A percentile compares a stretch with the other conserved stretches of the same genome.
Evolutionary conservation across 306 rosid species (phyloP).

Genomic region (Nissolia schottii): DNA sequence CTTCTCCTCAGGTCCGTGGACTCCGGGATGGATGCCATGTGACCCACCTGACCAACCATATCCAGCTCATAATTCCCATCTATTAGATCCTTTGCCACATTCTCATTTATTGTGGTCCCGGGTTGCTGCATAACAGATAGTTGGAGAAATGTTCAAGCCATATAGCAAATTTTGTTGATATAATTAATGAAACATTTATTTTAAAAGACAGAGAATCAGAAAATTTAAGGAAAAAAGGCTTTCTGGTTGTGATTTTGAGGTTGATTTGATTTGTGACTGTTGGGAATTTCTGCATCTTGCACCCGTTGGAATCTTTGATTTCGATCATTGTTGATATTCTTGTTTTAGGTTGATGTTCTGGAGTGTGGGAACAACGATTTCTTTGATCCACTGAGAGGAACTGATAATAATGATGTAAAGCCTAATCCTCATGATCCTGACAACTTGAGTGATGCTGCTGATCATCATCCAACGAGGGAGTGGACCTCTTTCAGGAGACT

Average conservation of each 20-base stretch:
- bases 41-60: too few relatives aligned
- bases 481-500: constrained; percentile 82
- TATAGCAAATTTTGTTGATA: background rate
- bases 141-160: background rate
- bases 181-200: background rate
- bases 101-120: too few relatives aligned
- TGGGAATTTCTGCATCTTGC: background rate
- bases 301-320: constrained; percentile 13
- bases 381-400: constrained; percentile 77
- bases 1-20: too few relatives aligned
- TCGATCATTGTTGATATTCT: constrained; percentile 13
- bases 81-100: too few relatives aligned
- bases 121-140: too few relatives aligned
- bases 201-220: background rate
- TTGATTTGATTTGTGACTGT: background rate
- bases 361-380: constrained; percentile 43
- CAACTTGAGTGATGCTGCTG: constrained; percentile 28
- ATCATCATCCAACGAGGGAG: constrained; percentile 49
- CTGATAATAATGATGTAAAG: constrained; percentile 30
- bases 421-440: constrained; percentile 22
- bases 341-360: constrained; percentile 41
- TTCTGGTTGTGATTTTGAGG: background rate
- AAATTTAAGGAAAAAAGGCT: background rate
- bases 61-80: too few relatives aligned
- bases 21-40: too few relatives aligned